These are phyloP conservation scores for Chrysoporthe cubensis DNA, from an alignment of 2,329 filamentous ascomycete species.

Conservation along the genomic window DNA sequence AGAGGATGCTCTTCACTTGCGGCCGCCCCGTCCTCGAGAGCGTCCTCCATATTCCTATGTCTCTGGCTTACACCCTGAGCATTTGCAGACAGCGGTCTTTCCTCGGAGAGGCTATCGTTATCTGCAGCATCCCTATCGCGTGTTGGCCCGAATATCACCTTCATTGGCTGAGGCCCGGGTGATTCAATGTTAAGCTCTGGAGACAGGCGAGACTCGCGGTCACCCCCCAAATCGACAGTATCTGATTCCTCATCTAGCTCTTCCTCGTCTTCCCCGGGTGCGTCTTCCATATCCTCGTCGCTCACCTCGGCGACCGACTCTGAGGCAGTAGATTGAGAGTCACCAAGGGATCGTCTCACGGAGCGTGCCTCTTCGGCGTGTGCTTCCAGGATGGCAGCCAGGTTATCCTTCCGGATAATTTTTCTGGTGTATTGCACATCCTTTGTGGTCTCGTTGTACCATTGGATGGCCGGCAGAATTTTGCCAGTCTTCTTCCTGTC, in stretches of 20 bases:
- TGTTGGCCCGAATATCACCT: not conserved
- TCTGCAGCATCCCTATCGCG: not conserved
- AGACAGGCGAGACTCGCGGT: not conserved
- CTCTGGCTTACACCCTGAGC: not conserved
- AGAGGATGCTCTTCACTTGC: not conserved
- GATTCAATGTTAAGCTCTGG: conserved; percentile 20
- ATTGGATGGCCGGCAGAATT: conserved; percentile 37
- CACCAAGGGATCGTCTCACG: conserved; percentile 17
- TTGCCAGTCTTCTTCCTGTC: conserved; percentile 32
- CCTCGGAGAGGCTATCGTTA: not conserved
- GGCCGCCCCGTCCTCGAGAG: not conserved
- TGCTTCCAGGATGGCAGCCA: conserved; percentile 34
- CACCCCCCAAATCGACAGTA: not conserved
- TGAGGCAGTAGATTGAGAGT: conserved; percentile 10
- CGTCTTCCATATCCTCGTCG: conserved; percentile 17
- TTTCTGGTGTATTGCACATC: conserved; percentile 35
- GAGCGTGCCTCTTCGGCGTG: conserved; percentile 35
- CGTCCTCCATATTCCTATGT: not conserved
- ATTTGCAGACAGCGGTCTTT: not conserved
- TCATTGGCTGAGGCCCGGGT: conserved; percentile 1
- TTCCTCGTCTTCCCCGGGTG: not conserved
- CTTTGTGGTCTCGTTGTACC: conserved; percentile 41
- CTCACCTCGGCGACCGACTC: conserved; percentile 9
- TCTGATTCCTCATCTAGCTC: not conserved
- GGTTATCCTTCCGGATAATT: conserved; percentile 38